phyloP scores from a whole-genome alignment of 1,284 basidiomycete species.

The Polyporus tsugae region DNA sequence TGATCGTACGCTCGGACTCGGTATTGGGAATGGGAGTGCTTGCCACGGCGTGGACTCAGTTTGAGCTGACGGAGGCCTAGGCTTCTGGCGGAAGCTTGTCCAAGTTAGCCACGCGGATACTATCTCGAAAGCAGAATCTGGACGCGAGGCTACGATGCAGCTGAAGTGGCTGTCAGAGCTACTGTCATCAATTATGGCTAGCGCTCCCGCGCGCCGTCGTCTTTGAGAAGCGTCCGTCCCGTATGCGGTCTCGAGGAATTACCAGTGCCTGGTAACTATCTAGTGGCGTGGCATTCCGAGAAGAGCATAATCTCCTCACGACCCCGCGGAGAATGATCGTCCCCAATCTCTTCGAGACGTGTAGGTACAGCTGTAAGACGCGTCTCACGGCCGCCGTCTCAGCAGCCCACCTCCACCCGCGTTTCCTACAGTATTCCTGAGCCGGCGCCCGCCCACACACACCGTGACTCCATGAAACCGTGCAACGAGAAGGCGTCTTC shows the following conservation, averaged over 20 bases:
- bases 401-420: neutral
- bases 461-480: neutral
- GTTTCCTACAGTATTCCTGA: neutral
- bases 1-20: neutral
- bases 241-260: neutral
- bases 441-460: neutral
- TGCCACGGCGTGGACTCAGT: neutral
- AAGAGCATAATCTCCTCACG: neutral
- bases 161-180: neutral
- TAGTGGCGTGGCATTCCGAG: neutral
- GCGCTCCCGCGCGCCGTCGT: neutral
- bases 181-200: neutral
- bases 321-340: neutral
- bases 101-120: neutral
- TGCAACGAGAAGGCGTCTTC: neutral
- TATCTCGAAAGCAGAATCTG: neutral
- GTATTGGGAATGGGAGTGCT: neutral
- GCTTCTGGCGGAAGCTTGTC: slow-evolving; percentile 1
- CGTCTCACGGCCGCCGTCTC: neutral
- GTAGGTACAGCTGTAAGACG: neutral
- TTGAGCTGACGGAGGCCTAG: neutral
- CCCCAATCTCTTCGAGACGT: neutral
- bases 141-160: slow-evolving; percentile 1
- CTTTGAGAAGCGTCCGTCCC: neutral
- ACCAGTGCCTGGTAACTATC: neutral